A percentile compares a stretch with the other conserved stretches of the same genome.
Conservation (phyloP, 2,329 filamentous ascomycete genomes). For the Thielaviopsis musarum region DNA sequence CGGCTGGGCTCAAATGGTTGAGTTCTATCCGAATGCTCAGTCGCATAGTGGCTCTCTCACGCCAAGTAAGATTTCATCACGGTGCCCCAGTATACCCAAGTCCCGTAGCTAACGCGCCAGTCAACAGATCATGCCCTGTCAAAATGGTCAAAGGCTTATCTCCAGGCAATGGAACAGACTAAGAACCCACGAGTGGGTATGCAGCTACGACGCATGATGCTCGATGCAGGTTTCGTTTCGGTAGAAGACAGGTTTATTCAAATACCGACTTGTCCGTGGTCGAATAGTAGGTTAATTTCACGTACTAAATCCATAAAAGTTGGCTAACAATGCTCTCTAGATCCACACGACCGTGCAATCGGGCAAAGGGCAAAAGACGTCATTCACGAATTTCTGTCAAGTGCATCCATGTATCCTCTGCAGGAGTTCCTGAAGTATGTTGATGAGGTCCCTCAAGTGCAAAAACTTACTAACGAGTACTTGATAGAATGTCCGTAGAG, state of each 20-base stretch:
- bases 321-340: no score
- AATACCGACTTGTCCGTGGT: constrained; percentile 54
- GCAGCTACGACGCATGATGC: constrained; percentile 41
- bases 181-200: constrained; percentile 52
- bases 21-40: constrained; percentile 71
- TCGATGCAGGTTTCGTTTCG: constrained; percentile 47
- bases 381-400: neutral
- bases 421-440: neutral
- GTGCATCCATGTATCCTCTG: neutral
- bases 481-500: constrained; percentile 34
- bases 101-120: neutral
- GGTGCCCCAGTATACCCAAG: no score
- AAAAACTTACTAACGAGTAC: neutral
- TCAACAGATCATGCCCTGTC: constrained; percentile 42
- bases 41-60: constrained; percentile 69
- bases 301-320: no score
- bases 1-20: constrained; percentile 81
- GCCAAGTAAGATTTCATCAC: constrained; percentile 27
- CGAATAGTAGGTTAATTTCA: constrained; percentile 33
- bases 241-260: constrained; percentile 49
- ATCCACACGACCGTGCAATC: neutral
- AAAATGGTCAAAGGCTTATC: constrained; percentile 50
- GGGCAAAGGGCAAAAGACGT: neutral
- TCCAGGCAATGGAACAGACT: constrained; percentile 40
- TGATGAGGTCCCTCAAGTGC: constrained; percentile 20